phyloP scores from a whole-genome alignment of 768 basidiomycete species.

The Pulveroboletus frians region DNA sequence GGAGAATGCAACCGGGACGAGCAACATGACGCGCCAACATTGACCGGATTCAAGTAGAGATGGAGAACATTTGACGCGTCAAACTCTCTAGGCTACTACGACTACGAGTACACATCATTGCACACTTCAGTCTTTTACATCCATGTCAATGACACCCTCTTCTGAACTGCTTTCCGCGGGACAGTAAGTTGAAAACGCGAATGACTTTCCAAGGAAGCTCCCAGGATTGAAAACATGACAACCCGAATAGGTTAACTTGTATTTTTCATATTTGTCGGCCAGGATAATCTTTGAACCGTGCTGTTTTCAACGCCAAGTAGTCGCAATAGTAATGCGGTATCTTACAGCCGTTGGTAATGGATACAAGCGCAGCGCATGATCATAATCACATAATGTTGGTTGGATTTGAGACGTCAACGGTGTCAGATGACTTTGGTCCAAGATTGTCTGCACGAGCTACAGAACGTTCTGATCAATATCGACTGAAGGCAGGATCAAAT shows the following conservation, averaged over 20 bases:
- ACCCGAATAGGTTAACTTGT: conserved; percentile 93
- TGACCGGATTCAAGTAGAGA: conserved; percentile 1
- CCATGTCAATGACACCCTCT: conserved; percentile 52
- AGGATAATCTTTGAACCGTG: conserved; percentile 62
- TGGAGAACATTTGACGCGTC: neutral
- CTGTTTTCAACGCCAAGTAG: conserved; percentile 4
- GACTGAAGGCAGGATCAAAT: neutral
- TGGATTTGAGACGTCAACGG: conserved; percentile 82
- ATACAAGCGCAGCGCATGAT: conserved; percentile 88
- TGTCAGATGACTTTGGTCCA: conserved; percentile 93
- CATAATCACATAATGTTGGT: conserved; percentile 83
- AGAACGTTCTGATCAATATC: neutral
- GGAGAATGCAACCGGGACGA: conserved; percentile 11
- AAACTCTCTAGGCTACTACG: neutral
- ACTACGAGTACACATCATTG: neutral
- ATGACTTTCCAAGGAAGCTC: conserved; percentile 76
- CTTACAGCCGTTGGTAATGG: conserved; percentile 89
- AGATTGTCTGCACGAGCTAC: conserved; percentile 91
- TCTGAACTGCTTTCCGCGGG: conserved; percentile 83
- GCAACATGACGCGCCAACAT: conserved; percentile 24
- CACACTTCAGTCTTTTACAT: conserved; percentile 30
- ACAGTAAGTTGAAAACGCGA: conserved; percentile 87
- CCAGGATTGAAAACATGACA: conserved; percentile 99
- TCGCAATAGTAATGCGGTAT: neutral
- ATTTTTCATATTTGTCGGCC: conserved; percentile 95